phyloP scores from a whole-genome alignment of 1,284 basidiomycete species.

The Volvariella volvacea region DNA sequence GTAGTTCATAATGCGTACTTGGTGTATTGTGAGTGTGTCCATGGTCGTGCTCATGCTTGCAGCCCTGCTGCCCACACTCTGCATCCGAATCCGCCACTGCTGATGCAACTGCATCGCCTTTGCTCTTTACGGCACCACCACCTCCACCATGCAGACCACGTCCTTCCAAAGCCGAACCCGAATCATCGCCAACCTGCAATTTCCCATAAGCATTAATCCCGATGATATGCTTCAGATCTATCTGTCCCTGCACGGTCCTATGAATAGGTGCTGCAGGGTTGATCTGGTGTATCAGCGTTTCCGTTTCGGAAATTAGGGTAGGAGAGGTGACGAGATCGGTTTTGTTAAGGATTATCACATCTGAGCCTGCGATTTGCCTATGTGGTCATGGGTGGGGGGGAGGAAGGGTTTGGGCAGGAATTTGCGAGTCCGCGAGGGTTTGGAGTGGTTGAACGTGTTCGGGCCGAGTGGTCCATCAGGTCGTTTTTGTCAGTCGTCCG shows the following conservation, averaged over 20 bases:
- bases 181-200: too few species aligned
- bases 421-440: too few species aligned
- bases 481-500: too few species aligned
- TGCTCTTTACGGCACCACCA: too few species aligned
- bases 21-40: slow-evolving; percentile 18
- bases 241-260: slow-evolving; percentile 58
- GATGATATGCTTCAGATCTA: slow-evolving; percentile 71
- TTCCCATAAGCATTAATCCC: slow-evolving; percentile 66
- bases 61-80: slow-evolving; percentile 17
- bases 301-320: slow-evolving; percentile 35
- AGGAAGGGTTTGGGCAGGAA: neutral
- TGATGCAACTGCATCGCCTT: too few species aligned
- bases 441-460: too few species aligned
- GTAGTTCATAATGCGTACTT: slow-evolving; percentile 53
- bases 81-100: too few species aligned
- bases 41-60: slow-evolving; percentile 26
- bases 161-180: too few species aligned
- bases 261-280: slow-evolving; percentile 77
- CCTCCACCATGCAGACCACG: too few species aligned
- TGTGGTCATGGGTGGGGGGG: neutral
- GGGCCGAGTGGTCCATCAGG: too few species aligned
- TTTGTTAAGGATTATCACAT: slow-evolving; percentile 89
- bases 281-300: slow-evolving; percentile 56
- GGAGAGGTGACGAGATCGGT: slow-evolving; percentile 56
- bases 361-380: slow-evolving; percentile 87